Evolutionary conservation across 495 filamentous ascomycete genomes (phyloP).

Genomic region (Neurospora tetraspora): DNA sequence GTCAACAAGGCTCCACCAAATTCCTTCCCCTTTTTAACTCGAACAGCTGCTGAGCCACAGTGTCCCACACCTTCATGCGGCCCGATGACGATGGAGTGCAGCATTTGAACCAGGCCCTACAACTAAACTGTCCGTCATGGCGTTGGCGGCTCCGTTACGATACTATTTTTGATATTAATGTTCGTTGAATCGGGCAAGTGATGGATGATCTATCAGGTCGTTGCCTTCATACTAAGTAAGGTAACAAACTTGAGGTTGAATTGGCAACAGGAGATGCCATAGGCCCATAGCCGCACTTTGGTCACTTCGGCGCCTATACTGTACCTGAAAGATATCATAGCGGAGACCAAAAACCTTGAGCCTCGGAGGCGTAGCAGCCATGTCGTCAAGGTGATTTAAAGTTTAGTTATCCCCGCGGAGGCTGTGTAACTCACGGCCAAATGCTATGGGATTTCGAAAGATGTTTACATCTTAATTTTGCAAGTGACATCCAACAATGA

Average conservation of each 20-base stretch:
- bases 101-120: not conserved
- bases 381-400: not conserved
- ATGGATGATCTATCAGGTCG: not conserved
- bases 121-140: not conserved
- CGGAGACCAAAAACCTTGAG: not conserved
- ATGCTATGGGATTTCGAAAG: not conserved
- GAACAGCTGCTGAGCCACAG: not conserved
- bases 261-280: not conserved
- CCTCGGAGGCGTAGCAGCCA: not conserved
- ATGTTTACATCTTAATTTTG: not conserved
- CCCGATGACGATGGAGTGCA: not conserved
- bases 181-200: not conserved
- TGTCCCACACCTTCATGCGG: not conserved
- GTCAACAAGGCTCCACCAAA: not conserved
- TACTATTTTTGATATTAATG: not conserved
- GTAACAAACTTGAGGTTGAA: not conserved
- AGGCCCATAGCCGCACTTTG: not conserved
- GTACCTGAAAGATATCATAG: not conserved
- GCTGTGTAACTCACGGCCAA: not conserved
- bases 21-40: not conserved
- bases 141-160: not conserved
- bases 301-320: not conserved
- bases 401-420: not conserved
- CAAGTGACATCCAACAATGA: not conserved
- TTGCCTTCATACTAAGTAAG: not conserved